These are phyloP conservation scores for Blastobotrys muscicola DNA, from an alignment of 805 yeast genomes.

Conservation along the genomic window DNA sequence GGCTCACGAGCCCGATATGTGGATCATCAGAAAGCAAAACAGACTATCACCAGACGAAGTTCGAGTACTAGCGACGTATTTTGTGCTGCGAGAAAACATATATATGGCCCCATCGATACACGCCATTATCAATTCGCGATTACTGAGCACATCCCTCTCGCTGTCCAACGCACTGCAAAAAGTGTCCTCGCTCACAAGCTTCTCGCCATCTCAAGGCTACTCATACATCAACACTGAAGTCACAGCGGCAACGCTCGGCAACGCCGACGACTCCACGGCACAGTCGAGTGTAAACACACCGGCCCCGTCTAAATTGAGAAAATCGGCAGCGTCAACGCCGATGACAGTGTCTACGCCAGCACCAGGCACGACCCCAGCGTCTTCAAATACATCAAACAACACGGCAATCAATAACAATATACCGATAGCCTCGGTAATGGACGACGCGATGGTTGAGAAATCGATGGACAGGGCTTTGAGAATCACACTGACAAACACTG, in stretches of 20 bases:
- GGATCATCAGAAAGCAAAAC: slow-evolving; percentile 81
- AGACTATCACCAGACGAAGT: slow-evolving; percentile 46
- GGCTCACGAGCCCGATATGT: slow-evolving; percentile 81
- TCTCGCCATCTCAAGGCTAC: slow-evolving; percentile 55
- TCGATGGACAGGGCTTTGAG: slow-evolving; percentile 18
- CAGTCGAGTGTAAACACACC: neutral
- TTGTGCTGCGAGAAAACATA: slow-evolving; percentile 83
- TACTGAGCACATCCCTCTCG: slow-evolving; percentile 40
- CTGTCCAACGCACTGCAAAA: slow-evolving; percentile 39
- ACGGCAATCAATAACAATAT: slow-evolving; percentile 2
- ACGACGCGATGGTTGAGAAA: neutral
- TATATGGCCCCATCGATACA: slow-evolving; percentile 80
- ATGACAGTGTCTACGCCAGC: neutral
- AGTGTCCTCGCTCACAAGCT: slow-evolving; percentile 41
- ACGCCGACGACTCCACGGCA: neutral
- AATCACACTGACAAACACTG: neutral
- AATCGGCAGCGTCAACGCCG: neutral
- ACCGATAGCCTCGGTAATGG: slow-evolving; percentile 2
- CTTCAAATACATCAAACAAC: neutral
- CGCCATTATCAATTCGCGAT: slow-evolving; percentile 61
- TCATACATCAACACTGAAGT: slow-evolving; percentile 28
- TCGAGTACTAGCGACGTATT: slow-evolving; percentile 62
- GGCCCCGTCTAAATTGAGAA: neutral
- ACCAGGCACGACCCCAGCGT: slow-evolving; percentile 3
- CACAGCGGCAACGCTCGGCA: neutral